Conservation (phyloP, 78 protist species). For the Isochrysis galbana region DNA sequence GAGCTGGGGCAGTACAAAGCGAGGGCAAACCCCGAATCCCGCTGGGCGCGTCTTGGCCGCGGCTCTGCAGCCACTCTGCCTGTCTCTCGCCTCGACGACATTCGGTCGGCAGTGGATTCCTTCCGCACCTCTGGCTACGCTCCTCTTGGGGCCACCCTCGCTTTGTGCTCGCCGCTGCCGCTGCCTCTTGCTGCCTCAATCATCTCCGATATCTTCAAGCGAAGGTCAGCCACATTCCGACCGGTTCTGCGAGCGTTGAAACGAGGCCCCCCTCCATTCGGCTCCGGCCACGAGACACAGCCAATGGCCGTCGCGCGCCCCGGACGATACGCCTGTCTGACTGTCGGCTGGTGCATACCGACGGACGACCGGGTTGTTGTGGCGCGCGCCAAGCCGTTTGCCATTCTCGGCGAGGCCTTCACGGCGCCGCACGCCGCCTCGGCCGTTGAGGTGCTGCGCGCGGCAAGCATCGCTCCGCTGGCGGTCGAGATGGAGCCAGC, state of each 20-base stretch:
- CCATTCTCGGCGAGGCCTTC: neutral
- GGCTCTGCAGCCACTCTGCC: neutral
- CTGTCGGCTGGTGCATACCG: neutral
- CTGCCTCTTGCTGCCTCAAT: neutral
- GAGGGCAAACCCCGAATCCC: neutral
- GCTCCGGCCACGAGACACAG: neutral
- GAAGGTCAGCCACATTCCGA: neutral
- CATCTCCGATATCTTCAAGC: neutral
- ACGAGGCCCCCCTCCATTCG: neutral
- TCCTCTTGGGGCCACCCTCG: neutral
- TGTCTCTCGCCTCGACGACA: neutral
- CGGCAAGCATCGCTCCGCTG: neutral
- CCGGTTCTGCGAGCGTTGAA: neutral
- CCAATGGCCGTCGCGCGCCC: neutral
- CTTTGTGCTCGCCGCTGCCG: neutral
- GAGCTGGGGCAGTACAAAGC: neutral
- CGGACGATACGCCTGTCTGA: neutral
- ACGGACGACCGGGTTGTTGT: neutral
- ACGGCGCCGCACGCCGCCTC: neutral
- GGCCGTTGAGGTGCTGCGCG: neutral
- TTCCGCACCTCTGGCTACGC: neutral
- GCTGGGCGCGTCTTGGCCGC: neutral
- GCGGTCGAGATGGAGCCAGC: neutral
- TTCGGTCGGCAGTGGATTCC: neutral
- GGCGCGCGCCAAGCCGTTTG: neutral